Evolutionary conservation across 257 asterid species (phyloP).

Genomic region (Solanum lycopersicoides): DNA sequence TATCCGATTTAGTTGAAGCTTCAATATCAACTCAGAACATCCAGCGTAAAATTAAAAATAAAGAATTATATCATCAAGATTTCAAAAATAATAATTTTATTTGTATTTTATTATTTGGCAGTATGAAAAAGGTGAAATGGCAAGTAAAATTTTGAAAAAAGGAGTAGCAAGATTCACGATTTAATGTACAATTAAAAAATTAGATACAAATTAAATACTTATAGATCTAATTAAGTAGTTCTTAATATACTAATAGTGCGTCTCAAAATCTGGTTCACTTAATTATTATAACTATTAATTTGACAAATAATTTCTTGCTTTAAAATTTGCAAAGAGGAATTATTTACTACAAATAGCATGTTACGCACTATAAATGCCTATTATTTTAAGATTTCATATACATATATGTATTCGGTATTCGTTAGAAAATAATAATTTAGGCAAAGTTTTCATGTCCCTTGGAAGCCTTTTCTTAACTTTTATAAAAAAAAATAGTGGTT

Average conservation of each 20-base stretch:
- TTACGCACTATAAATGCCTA: background rate
- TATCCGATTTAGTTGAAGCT: fast-evolving
- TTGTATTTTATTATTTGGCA: too few relatives aligned
- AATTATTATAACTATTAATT: background rate
- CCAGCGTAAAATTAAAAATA: too few relatives aligned
- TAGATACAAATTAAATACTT: background rate
- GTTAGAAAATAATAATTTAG: background rate
- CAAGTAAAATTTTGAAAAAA: too few relatives aligned
- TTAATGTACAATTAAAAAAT: background rate
- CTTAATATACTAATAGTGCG: background rate
- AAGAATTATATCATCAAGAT: too few relatives aligned
- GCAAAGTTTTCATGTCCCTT: background rate
- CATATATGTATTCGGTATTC: background rate
- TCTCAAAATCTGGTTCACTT: background rate
- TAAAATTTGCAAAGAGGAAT: background rate
- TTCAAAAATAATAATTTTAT: too few relatives aligned
- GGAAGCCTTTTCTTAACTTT: too few relatives aligned
- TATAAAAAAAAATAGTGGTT: too few relatives aligned
- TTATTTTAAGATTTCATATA: background rate
- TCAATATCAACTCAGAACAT: fast-evolving
- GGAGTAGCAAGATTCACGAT: background rate
- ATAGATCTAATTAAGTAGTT: background rate
- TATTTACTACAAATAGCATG: background rate
- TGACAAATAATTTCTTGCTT: background rate
- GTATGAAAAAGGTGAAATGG: background rate